Base-by-base conservation (phyloP, 1,284 basidiomycete species). In the Peniophora sp. region DNA sequence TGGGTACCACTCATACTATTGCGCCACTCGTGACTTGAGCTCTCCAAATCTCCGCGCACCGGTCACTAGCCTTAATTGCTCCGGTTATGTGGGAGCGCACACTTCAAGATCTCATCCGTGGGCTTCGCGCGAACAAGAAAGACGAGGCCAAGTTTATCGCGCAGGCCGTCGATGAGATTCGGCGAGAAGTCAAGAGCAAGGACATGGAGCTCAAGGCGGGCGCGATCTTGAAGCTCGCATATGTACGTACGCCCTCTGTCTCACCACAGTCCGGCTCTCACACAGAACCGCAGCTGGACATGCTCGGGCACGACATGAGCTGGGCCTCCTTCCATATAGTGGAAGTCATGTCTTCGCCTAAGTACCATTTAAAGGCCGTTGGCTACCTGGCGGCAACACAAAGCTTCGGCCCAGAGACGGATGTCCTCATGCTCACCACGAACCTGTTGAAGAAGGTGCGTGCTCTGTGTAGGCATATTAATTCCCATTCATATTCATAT, bases 151-250 rank as follows among this genome's bases (percentile, higher is more conserved):
- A 84, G 65, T 91, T 91, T 68, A 87, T 91, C 58, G 76, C 82
- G 0, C 81, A 86, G 60, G 88, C 85, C 0, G 82, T 91, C 14
- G 84, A 89, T 52, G 87, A 99, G 74, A 97, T 98, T 60, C 75
- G 92, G 54, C 76, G 80, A 52, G 97, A 99, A 72, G 85, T 98
- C 61, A 88, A 84, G 68, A 84, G 81, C 61, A 93, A 92, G 62
- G 97, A 99, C 64, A 96, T 98, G 89, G 91, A 93, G 58, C 78
- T 99, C 58, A 99, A 99, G 69, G 92, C 93, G 0, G 93, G 81
- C 27, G 97, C 94, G 0, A 83, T 98, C 39, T 76, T 99, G 64
- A 99, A 99, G 70, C 83, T 98, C 56, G 93, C 92, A 62, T 99
- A 98, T 71, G 94, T 96, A 69, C 68, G 90, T 79, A 37, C 35